These are phyloP conservation scores for Gentiana macrophylla DNA, from an alignment of 257 asterid species.

Conservation along the genomic window DNA sequence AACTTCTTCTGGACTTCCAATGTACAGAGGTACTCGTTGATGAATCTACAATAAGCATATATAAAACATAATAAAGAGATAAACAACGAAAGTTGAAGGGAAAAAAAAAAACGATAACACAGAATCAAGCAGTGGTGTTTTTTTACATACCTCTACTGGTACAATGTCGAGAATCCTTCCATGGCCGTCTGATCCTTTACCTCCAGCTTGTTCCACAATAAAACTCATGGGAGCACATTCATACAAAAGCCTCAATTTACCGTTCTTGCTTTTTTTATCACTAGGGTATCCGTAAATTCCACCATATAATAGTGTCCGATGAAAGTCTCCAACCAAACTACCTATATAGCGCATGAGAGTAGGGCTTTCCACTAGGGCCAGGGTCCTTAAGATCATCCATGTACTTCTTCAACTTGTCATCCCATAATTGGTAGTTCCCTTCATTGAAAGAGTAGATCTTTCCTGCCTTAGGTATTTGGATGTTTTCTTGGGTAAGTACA, in stretches of 20 bases:
- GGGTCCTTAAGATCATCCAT: constrained; percentile 86
- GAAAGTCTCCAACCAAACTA: constrained; percentile 88
- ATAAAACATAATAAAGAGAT: neutral
- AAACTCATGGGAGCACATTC: constrained; percentile 98
- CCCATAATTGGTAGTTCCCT: constrained; percentile 92
- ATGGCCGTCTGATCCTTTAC: constrained; percentile 84
- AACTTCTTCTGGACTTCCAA: constrained; percentile 85
- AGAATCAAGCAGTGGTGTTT: neutral
- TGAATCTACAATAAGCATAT: constrained; percentile 32
- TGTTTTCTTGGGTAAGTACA: constrained; percentile 62
- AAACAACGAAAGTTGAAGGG: neutral
- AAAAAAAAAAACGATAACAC: no score
- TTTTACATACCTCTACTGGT: constrained; percentile 61
- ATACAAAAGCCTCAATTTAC: constrained; percentile 82
- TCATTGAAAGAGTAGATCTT: constrained; percentile 82
- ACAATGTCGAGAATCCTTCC: constrained; percentile 67
- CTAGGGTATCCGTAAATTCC: constrained; percentile 89
- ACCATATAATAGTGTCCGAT: constrained; percentile 68
- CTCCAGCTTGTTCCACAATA: constrained; percentile 94
- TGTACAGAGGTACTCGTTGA: constrained; percentile 79
- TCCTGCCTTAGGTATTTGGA: constrained; percentile 76
- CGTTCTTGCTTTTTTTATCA: constrained; percentile 77
- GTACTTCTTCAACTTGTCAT: constrained; percentile 73
- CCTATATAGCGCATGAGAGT: constrained; percentile 87
- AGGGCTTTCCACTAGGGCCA: constrained; percentile 87